Evolutionary conservation across 495 filamentous ascomycete genomes (phyloP).

Genomic region (Tuber brumale): DNA sequence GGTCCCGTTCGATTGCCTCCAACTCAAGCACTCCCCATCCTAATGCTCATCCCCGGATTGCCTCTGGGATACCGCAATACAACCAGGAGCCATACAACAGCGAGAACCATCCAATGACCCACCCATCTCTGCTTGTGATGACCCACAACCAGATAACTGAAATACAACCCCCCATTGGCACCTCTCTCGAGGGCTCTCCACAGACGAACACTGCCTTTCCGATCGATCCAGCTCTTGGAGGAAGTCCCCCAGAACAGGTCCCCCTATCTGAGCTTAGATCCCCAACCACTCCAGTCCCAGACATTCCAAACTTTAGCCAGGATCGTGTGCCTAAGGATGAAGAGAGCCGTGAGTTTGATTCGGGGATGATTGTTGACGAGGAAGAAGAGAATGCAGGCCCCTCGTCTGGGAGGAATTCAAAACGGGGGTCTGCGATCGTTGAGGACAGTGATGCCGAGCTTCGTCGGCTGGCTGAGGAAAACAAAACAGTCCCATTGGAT

Average conservation of each 20-base stretch:
- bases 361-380: conserved; percentile 47
- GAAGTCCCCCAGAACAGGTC: conserved; percentile 25
- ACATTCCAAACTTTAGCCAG: conserved; percentile 40
- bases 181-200: conserved; percentile 26
- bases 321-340: conserved; percentile 34
- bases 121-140: conserved; percentile 39
- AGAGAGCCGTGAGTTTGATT: conserved; percentile 31
- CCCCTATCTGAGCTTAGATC: conserved; percentile 32
- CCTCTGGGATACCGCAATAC: conserved; percentile 33
- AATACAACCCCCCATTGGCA: conserved; percentile 35
- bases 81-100: conserved; percentile 41
- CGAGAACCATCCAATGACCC: conserved; percentile 41
- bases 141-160: conserved; percentile 39
- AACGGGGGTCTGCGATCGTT: conserved; percentile 33
- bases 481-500: conserved; percentile 64
- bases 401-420: conserved; percentile 31
- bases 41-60: conserved; percentile 29
- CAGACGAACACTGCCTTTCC: conserved; percentile 35
- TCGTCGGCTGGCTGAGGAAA: conserved; percentile 70
- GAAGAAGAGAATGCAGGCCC: conserved; percentile 45
- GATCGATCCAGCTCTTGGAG: conserved; percentile 40
- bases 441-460: conserved; percentile 67
- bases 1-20: conserved; percentile 39
- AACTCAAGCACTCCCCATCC: conserved; percentile 28
- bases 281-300: conserved; percentile 49